Base-by-base conservation (phyloP, 2,329 filamentous ascomycete genomes). In the Verticillium nonalfalfae region DNA sequence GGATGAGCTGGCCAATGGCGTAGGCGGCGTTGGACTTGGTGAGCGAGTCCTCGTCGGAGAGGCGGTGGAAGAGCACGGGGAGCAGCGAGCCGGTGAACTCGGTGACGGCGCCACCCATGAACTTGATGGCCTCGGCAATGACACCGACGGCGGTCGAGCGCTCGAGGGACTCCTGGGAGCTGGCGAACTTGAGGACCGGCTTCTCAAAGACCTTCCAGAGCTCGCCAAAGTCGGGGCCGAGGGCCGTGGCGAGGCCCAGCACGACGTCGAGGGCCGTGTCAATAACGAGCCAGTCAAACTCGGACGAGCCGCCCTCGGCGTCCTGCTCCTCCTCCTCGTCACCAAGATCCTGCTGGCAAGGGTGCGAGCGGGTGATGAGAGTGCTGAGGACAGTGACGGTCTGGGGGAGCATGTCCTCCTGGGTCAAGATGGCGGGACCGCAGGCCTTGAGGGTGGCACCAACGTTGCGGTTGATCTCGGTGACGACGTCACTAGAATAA, bases 161-260 rank as follows among this genome's bases (percentile, higher is more conserved):
- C 81, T 98, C 94, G 40, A 92, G 87, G 57, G 89, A 82, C 76
- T 97, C 93, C 66, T 89, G 89, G 64, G 92, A 94, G 73, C 89
- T 90, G 59, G 92, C 89, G 70, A 93, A 95, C 78, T 91, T 94
- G 72, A 97, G 80, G 68, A 98, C 84, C 40, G 90, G 90, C 82
- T 95, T 94, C 81, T 97, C 91, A 68, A 97, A 97, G 69, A 96
- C 88, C 82, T 96, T 96, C 92, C 93, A 98, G 64, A 97, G 81
- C 79, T 97, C 90, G 61, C 84, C 83, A 70, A 97, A 98, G 68
- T 88, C 86, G 26, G 84, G 75, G 45, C 95, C 95, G 14, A 98
- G 86, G 36, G 92, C 92, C 56, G 87, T 86, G 21, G 93, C 88
- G 50, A 98, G 85, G 40, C 91, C 92, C 59, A 92, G 91, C 58